phyloP scores from a whole-genome alignment of 306 rosid genomes.

The Vicia faba region DNA sequence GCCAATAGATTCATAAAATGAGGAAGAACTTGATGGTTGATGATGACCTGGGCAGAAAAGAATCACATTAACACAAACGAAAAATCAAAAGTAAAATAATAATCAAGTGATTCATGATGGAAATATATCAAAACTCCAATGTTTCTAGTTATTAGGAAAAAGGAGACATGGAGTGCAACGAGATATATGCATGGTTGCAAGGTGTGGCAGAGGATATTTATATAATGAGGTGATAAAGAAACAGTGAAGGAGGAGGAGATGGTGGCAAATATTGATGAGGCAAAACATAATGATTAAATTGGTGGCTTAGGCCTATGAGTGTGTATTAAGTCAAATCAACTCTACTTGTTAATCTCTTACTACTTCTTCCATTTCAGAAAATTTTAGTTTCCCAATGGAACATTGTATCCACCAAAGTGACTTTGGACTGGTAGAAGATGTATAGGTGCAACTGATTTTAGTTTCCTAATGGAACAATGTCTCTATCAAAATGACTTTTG shows the following conservation, averaged over 20 bases:
- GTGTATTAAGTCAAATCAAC: neutral
- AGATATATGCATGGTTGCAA: neutral
- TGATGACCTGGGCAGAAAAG: constrained; percentile 57
- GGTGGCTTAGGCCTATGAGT: neutral
- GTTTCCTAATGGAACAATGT: no score
- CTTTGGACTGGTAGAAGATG: no score
- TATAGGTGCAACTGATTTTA: no score
- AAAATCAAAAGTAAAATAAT: neutral
- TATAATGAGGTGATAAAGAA: neutral
- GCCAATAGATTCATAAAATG: constrained; percentile 66
- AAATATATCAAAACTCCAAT: neutral
- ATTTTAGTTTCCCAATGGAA: no score
- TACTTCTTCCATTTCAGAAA: neutral
- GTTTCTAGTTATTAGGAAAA: neutral
- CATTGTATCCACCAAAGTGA: no score
- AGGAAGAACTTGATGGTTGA: constrained; percentile 78
- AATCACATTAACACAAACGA: constrained; percentile 25
- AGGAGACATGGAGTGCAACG: neutral
- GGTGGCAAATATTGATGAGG: neutral
- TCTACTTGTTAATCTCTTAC: neutral
- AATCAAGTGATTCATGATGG: neutral
- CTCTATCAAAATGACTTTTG: no score
- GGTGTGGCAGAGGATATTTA: neutral
- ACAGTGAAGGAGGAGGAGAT: neutral
- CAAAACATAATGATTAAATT: neutral